Conservation (phyloP, 2,329 filamentous ascomycete genomes). For the Huntiella abstrusa region DNA sequence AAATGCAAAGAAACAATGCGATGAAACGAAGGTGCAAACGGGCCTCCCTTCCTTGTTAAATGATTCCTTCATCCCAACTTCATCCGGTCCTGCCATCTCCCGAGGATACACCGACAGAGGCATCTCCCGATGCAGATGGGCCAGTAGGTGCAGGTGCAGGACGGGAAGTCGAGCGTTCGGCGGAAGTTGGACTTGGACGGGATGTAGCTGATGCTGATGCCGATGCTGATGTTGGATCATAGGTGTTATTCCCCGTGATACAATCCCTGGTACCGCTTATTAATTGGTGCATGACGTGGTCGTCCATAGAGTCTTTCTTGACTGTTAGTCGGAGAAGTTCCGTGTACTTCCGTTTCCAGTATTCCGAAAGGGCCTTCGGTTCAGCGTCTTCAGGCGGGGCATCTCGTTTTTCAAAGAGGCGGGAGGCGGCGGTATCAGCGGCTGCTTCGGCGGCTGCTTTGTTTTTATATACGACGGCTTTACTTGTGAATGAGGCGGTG, state of each 20-base stretch:
- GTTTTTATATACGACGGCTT: constrained; percentile 6
- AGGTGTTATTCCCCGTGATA: not conserved
- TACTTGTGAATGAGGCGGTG: constrained; percentile 6
- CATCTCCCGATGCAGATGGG: too few species aligned
- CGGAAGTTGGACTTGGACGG: too few species aligned
- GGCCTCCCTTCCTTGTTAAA: too few species aligned
- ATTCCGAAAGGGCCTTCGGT: not conserved
- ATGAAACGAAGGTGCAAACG: too few species aligned
- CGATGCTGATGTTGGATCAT: not conserved
- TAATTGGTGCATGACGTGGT: not conserved
- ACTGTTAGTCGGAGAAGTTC: constrained; percentile 4
- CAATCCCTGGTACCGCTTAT: not conserved
- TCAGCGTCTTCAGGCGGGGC: constrained; percentile 1
- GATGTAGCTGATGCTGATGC: too few species aligned
- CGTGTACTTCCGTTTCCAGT: constrained; percentile 10
- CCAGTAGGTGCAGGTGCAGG: too few species aligned
- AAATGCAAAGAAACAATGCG: too few species aligned
- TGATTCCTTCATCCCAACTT: too few species aligned
- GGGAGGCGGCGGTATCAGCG: not conserved
- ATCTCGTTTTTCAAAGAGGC: constrained; percentile 3
- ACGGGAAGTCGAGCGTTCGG: too few species aligned
- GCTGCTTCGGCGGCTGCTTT: not conserved
- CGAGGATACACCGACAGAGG: too few species aligned
- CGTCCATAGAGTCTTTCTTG: constrained; percentile 4
- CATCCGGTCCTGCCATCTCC: too few species aligned